Base-by-base conservation (phyloP, 2,329 filamentous ascomycete genomes). In the Ophiostoma pallidulum region DNA sequence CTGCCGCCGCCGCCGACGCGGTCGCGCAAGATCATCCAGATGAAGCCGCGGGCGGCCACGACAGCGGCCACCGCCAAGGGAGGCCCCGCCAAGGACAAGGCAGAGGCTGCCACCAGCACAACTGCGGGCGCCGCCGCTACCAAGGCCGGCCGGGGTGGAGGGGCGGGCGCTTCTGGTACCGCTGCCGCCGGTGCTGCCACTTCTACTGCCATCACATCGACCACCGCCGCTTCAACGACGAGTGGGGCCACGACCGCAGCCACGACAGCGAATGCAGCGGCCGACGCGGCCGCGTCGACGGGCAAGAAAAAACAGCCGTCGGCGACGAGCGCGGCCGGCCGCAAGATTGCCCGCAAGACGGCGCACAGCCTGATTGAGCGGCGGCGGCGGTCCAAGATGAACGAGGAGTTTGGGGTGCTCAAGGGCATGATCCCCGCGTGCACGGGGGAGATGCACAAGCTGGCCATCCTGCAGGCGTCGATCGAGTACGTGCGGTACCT, bases 371-470 rank as follows among this genome's bases (percentile, higher is more conserved):
- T 97, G 55, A 98, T 97, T 57, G 92, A 98, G 68, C 75, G 92
- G 39, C 72, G 91, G 49, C 72, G 92, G 58, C 75, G 92, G 53
- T 94, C 87, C 12, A 98, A 97, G 71, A 98, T 97, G 91, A 97
- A 98, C 57, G 91, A 97, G 63, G 92, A 97, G 67, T 97, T 97
- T 68, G 85, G 81, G 2, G 84, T 94, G 14, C 69, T 97, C 55
- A 97, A 97, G 67, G 78, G 84, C 58, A 89, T 98, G 86, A 94
- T 97, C 49, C 92, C 92, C 1, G 91, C 92, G 2, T 97, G 92
- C 64, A 80, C 78, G n/a, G 90, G 89, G 7, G 91, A 97, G 60
- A 97, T 97, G 92, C 92, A 97, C 66, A 98, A 98, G 67, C 70
- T 97, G 49, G 89, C 90, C 14, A 96, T 97, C 57, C 68, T 97